These are phyloP conservation scores for Sporothrix protearum DNA, from an alignment of 2,329 filamentous ascomycete genomes.

Conservation along the genomic window DNA sequence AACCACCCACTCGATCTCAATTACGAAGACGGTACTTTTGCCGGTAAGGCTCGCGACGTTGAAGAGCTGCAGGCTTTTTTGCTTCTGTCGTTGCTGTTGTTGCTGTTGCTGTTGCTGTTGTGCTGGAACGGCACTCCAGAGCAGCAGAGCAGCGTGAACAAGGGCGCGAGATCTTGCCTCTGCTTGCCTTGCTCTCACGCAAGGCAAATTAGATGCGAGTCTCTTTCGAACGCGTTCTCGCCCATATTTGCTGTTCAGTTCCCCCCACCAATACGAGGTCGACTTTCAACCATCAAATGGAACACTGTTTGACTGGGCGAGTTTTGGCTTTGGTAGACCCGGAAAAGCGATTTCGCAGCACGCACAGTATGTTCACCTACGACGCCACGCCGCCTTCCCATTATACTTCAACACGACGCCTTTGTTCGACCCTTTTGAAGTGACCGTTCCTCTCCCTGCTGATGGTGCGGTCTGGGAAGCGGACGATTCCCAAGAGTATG, in stretches of 20 bases:
- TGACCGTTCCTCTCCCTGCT: conserved; percentile 64
- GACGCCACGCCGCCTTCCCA: conserved; percentile 62
- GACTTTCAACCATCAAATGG: conserved; percentile 25
- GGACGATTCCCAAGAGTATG: conserved; percentile 55
- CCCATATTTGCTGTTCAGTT: conserved; percentile 25
- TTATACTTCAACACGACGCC: conserved; percentile 69
- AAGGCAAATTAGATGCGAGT: conserved; percentile 55
- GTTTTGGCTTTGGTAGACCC: conserved; percentile 66
- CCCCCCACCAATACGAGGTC: conserved; percentile 57
- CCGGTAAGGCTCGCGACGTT: conserved; percentile 43
- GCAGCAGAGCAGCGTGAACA: conserved; percentile 62
- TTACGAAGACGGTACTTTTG: conserved; percentile 39
- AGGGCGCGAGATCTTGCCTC: conserved; percentile 57
- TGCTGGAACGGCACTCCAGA: conserved; percentile 67
- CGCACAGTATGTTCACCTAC: conserved; percentile 62
- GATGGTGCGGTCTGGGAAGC: conserved; percentile 76
- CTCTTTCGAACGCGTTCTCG: conserved; percentile 32
- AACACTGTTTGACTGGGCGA: conserved; percentile 62
- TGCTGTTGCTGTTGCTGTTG: conserved; percentile 59
- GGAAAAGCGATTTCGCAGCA: conserved; percentile 62
- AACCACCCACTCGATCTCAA: conserved; percentile 35
- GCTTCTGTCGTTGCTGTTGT: conserved; percentile 58
- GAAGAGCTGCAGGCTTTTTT: conserved; percentile 67
- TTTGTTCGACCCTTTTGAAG: conserved; percentile 60
- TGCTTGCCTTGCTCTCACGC: conserved; percentile 55